Conservation (phyloP, 2,329 filamentous ascomycete genomes). For the Delphinella strobiligena region DNA sequence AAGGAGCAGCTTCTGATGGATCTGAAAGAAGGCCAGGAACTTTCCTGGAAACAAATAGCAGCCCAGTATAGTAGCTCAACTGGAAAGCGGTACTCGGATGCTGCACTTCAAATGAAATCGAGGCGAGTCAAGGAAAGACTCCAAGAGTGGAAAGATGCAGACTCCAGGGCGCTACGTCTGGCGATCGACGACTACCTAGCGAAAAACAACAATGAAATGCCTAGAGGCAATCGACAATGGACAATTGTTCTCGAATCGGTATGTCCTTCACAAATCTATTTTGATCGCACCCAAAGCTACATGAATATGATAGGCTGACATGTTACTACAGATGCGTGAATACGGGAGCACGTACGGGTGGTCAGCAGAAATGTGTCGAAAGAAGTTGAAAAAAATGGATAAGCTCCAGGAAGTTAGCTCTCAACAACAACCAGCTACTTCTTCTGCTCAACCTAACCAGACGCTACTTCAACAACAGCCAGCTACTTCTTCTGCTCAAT, state of each 20-base stretch:
- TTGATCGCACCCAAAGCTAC: too few relatives aligned
- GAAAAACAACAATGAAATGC: too few relatives aligned
- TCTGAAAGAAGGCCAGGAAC: slow-evolving; percentile 39
- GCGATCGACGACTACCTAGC: slow-evolving; percentile 43
- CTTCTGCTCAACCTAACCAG: too few relatives aligned
- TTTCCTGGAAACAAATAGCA: slow-evolving; percentile 44
- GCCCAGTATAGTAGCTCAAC: slow-evolving; percentile 36
- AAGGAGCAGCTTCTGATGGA: slow-evolving; percentile 38
- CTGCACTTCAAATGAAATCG: slow-evolving; percentile 43
- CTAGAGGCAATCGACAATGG: too few relatives aligned
- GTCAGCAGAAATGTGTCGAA: too few relatives aligned
- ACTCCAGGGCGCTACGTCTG: slow-evolving; percentile 35
- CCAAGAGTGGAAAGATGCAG: slow-evolving; percentile 39
- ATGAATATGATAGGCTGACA: slow-evolving; percentile 1
- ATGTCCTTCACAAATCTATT: too few relatives aligned
- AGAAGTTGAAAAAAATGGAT: too few relatives aligned
- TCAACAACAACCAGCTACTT: too few relatives aligned
- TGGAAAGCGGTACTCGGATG: slow-evolving; percentile 34
- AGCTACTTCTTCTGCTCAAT: too few relatives aligned
- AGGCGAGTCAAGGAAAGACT: slow-evolving; percentile 39
- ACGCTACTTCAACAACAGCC: too few relatives aligned
- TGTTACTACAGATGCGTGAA: slow-evolving; percentile 34
- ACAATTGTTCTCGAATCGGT: too few relatives aligned
- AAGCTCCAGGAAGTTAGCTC: too few relatives aligned
- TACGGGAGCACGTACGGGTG: slow-evolving; percentile 39